Percentiles rank a stretch among this genome's conserved stretches.
Evolutionary conservation across 306 rosid genomes (phyloP).

Genomic region (Vicia faba): DNA sequence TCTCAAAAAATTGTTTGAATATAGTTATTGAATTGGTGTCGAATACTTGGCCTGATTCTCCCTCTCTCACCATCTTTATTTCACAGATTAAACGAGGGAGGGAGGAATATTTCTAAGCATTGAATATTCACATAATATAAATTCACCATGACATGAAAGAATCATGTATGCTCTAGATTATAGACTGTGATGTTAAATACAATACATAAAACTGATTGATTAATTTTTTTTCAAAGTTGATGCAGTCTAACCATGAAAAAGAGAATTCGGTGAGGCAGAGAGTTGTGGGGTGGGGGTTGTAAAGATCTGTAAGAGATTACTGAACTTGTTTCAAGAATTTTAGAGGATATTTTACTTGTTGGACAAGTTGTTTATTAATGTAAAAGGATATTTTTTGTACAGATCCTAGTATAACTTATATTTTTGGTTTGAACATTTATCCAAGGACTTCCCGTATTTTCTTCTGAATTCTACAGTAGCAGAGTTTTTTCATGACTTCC

Average conservation of each 20-base stretch:
- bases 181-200: constrained; percentile 5
- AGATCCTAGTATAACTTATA: background rate
- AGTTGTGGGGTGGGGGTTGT: constrained; percentile 13
- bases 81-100: background rate
- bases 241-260: constrained; percentile 6
- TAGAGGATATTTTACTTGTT: constrained; percentile 8
- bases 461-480: constrained; percentile 3
- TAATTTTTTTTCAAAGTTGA: constrained; percentile 16
- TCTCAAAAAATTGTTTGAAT: constrained; percentile 18
- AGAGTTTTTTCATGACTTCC: background rate
- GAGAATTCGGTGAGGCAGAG: constrained; percentile 10
- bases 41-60: background rate
- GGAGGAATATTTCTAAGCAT: constrained; percentile 1
- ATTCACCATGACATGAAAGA: constrained; percentile 16
- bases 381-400: constrained; percentile 29
- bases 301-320: constrained; percentile 1
- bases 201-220: constrained; percentile 15
- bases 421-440: constrained; percentile 18
- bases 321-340: background rate
- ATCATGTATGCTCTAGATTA: constrained; percentile 16
- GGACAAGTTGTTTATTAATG: constrained; percentile 17
- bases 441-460: constrained; percentile 7
- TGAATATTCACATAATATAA: constrained; percentile 9
- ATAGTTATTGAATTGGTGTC: constrained; percentile 6
- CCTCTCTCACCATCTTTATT: constrained; percentile 2